A percentile compares a stretch with the other conserved stretches of the same genome.
phyloP scores from a whole-genome alignment of 2,329 filamentous ascomycete genomes.

The Penicillium sp. region DNA sequence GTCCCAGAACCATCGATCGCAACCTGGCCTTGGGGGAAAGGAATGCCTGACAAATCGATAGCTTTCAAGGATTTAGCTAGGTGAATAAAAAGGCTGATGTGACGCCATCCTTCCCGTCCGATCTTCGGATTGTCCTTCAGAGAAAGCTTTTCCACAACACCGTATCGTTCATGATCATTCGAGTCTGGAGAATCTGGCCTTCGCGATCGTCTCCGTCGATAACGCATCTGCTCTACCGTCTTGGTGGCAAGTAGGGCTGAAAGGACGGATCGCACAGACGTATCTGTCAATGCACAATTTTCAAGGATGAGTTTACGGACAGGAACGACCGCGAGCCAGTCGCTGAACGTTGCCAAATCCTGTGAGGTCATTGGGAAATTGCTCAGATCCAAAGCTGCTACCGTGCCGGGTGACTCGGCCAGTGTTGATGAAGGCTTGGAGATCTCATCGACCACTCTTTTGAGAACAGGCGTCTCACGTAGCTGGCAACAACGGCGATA shows the following conservation, averaged over 20 bases:
- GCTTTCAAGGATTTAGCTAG: constrained; percentile 83
- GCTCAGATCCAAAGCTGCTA: constrained; percentile 78
- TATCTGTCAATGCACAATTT: constrained; percentile 81
- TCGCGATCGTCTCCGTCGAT: constrained; percentile 43
- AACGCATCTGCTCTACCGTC: constrained; percentile 57
- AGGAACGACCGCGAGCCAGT: constrained; percentile 91
- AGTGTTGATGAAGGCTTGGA: constrained; percentile 65
- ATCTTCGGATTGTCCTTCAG: constrained; percentile 87
- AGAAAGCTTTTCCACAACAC: constrained; percentile 80
- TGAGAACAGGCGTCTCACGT: constrained; percentile 85
- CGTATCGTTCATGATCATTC: constrained; percentile 42
- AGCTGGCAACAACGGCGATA: constrained; percentile 94
- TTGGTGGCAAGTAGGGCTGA: constrained; percentile 81
- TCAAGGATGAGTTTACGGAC: constrained; percentile 83
- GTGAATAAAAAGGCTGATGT: constrained; percentile 85
- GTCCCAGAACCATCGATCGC: constrained; percentile 22
- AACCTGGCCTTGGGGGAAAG: constrained; percentile 59
- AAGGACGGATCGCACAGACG: constrained; percentile 80
- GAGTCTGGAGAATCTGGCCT: constrained; percentile 32
- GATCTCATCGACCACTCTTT: constrained; percentile 87
- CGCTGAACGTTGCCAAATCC: constrained; percentile 82
- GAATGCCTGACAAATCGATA: constrained; percentile 81
- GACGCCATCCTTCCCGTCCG: constrained; percentile 82
- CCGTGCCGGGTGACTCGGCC: constrained; percentile 65
- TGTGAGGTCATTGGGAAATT: constrained; percentile 79